A percentile compares a stretch with the other conserved stretches of the same genome.
Evolutionary conservation across 2,329 filamentous ascomycete genomes (phyloP).

Genomic region (Paecilomyces sp.): DNA sequence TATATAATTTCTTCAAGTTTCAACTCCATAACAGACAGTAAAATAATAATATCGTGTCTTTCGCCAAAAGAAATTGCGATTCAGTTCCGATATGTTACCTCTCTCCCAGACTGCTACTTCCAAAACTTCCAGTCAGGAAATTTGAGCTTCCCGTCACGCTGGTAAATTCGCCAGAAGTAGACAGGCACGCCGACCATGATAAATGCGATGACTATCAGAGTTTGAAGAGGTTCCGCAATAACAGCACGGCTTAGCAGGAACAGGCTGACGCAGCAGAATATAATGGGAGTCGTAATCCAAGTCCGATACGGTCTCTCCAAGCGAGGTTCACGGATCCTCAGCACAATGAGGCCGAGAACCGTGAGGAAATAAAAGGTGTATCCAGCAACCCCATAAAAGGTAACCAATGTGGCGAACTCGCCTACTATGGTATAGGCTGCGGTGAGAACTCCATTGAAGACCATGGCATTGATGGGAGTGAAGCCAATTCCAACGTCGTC

Average conservation of each 20-base stretch:
- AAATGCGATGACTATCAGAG: slow-evolving; percentile 77
- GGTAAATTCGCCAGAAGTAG: slow-evolving; percentile 78
- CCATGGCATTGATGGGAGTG: slow-evolving; percentile 87
- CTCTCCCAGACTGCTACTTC: slow-evolving; percentile 17
- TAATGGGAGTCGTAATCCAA: slow-evolving; percentile 95
- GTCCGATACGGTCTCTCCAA: slow-evolving; percentile 88
- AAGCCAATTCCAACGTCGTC: slow-evolving; percentile 78
- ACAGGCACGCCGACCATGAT: slow-evolving; percentile 77
- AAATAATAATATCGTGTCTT: background rate
- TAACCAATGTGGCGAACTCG: slow-evolving; percentile 85
- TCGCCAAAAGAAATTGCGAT: background rate
- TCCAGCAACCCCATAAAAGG: slow-evolving; percentile 94
- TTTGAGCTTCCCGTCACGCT: slow-evolving; percentile 45
- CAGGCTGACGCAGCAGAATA: slow-evolving; percentile 95
- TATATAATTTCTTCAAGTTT: background rate
- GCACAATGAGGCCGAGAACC: slow-evolving; percentile 83
- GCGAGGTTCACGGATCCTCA: slow-evolving; percentile 78
- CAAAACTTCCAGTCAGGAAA: slow-evolving; percentile 38
- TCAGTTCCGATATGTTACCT: slow-evolving; percentile 10
- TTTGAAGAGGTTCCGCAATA: slow-evolving; percentile 86
- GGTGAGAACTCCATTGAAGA: slow-evolving; percentile 71
- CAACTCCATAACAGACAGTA: background rate
- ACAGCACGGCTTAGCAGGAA: slow-evolving; percentile 85
- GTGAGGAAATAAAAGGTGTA: slow-evolving; percentile 98
- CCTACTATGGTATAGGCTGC: slow-evolving; percentile 73